phyloP scores from a whole-genome alignment of 257 asterid species.

The Misopates orontium region DNA sequence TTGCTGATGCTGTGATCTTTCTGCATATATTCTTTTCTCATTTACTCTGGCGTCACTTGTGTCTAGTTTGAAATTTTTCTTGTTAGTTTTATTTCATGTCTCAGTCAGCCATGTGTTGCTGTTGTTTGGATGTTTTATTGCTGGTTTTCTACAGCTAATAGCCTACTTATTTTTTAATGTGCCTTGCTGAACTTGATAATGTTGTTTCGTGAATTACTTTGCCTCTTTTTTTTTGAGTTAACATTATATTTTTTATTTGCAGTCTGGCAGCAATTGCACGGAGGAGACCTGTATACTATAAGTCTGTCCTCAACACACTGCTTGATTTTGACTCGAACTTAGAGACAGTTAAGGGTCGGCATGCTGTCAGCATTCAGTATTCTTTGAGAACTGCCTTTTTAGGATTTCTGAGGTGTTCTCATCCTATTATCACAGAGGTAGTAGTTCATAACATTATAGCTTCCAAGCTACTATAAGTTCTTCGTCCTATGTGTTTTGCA shows the following conservation, averaged over 20 bases:
- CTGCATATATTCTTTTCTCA: not conserved
- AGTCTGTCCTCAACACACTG: conserved; percentile 59
- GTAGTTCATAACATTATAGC: conserved; percentile 28
- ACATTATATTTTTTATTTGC: conserved; percentile 39
- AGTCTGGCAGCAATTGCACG: conserved; percentile 91
- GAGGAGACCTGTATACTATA: conserved; percentile 72
- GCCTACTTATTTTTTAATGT: conserved; percentile 16
- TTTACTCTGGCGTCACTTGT: conserved; percentile 12
- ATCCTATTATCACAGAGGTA: conserved; percentile 80
- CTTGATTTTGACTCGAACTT: conserved; percentile 64
- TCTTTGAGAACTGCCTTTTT: conserved; percentile 85
- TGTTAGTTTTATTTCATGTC: conserved; percentile 1
- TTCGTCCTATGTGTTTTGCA: not conserved
- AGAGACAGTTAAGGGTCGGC: conserved; percentile 69
- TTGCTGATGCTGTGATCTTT: conserved; percentile 14
- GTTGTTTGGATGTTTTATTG: conserved; percentile 14
- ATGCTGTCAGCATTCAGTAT: conserved; percentile 76
- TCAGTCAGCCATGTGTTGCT: not conserved
- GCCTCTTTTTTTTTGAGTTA: conserved; percentile 21
- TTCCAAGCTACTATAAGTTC: conserved; percentile 23
- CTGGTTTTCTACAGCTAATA: conserved; percentile 9
- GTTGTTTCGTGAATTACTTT: not conserved
- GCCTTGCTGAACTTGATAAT: conserved; percentile 12
- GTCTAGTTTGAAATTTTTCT: conserved; percentile 14
- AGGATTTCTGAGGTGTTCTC: conserved; percentile 90